Evolutionary conservation across 352 stramenopile genomes (phyloP).

Genomic region (Pythium apleroticum): DNA sequence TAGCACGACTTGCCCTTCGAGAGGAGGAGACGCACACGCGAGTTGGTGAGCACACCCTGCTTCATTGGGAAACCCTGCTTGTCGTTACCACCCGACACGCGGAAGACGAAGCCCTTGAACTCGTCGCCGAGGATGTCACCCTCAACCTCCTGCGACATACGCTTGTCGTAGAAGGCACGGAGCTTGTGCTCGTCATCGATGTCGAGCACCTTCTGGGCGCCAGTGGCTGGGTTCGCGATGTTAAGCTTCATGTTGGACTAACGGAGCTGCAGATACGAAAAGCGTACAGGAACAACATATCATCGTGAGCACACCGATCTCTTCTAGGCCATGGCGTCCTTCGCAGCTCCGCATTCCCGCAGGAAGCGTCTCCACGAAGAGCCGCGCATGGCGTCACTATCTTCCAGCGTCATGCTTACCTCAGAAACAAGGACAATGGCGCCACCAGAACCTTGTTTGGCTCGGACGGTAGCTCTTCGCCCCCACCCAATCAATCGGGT

Average conservation of each 20-base stretch:
- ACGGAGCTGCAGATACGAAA: conserved; percentile 12
- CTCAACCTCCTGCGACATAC: conserved; percentile 99
- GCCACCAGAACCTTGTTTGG: neutral
- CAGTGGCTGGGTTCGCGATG: conserved; percentile 98
- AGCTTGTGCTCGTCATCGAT: conserved; percentile 99
- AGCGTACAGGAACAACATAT: neutral
- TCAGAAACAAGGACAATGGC: conserved; percentile 42
- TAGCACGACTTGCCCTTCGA: conserved; percentile 98
- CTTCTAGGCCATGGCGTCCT: neutral
- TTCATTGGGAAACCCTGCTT: conserved; percentile 99
- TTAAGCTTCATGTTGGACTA: conserved; percentile 97
- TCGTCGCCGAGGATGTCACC: conserved; percentile 98
- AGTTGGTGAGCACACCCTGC: conserved; percentile 99
- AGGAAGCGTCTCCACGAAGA: neutral
- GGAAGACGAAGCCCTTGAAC: conserved; percentile 99
- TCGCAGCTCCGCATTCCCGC: neutral
- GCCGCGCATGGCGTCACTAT: conserved; percentile 1
- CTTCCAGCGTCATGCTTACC: conserved; percentile 22
- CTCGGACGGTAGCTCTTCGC: conserved; percentile 17
- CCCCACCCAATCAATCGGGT: conserved; percentile 32
- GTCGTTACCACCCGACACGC: conserved; percentile 99
- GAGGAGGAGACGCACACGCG: conserved; percentile 98
- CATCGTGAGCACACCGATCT: conserved; percentile 17
- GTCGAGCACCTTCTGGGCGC: conserved; percentile 99
- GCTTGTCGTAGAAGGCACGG: conserved; percentile 98